Base-by-base conservation (phyloP, 2,329 filamentous ascomycete species). In the Fusarium palustre region DNA sequence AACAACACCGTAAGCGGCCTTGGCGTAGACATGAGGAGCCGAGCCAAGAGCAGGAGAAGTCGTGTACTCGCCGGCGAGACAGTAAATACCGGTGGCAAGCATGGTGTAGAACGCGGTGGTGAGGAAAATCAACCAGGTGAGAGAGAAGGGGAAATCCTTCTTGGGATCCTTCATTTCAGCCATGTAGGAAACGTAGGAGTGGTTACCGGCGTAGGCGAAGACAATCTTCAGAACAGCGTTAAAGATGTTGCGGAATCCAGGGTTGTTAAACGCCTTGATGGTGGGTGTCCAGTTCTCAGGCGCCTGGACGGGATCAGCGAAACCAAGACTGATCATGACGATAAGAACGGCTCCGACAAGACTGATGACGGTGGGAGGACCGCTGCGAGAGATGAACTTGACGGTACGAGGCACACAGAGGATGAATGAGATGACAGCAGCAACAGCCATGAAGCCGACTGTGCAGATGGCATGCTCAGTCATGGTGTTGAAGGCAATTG, bases 161-260 rank as follows among this genome's bases (percentile, higher is more conserved):
- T 52, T 53, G 7, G 71, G 71, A 10, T 73, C 57, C 15, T 49
- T 43, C 70, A 73, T 71, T 69, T 73, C 71, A 11, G 66, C 65
- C 65, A 73, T 73, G n/a, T 70, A 70, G 0, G 59, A 58, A 13
- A 79, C 64, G 13, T 62, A 70, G 16, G 64, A 64, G 34, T 63
- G 58, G 56, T 75, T 63, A 20, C 70, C 73, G 6, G 73, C 69
- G 13, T 66, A 73, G 6, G 71, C 71, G 18, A 60, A 73, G 6
- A 60, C 50, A 7, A 73, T 66, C 22, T 70, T 68, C 3, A 71
- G 49, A 24, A 64, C 59, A 1, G 62, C 33, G 36, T 55, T 66
- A 53, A 66, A 49, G 15, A 60, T 69, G 11, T 46, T 45, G 11
- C 61, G 60, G 58, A 73, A 73, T 13, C 33, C 50, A 7, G 69